Evolutionary conservation across 495 filamentous ascomycete genomes (phyloP).

Genomic region (Penicillium subrubescens): DNA sequence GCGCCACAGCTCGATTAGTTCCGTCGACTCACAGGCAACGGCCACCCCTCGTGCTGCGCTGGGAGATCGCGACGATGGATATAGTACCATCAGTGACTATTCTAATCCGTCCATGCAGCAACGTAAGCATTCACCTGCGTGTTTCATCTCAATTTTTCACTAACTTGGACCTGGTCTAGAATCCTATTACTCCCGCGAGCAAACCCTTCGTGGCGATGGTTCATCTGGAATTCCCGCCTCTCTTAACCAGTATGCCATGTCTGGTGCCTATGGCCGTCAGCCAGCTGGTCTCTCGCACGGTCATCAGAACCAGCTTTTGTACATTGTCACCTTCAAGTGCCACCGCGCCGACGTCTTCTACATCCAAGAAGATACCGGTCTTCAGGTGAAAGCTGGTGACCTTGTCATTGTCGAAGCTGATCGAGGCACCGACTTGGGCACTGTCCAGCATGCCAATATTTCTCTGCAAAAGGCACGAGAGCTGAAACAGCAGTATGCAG

Average conservation of each 20-base stretch:
- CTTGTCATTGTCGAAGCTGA: conserved; percentile 97
- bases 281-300: conserved; percentile 67
- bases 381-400: conserved; percentile 87
- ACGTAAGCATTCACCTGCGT: conserved; percentile 13
- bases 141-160: conserved; percentile 23
- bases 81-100: conserved; percentile 38
- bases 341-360: conserved; percentile 94
- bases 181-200: conserved; percentile 52
- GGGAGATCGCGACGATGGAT: conserved; percentile 43
- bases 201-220: conserved; percentile 43
- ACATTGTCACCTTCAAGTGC: conserved; percentile 95
- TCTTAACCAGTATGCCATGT: conserved; percentile 58
- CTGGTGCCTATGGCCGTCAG: conserved; percentile 51
- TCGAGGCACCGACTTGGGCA: conserved; percentile 91
- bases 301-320: conserved; percentile 79
- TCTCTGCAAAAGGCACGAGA: conserved; percentile 83
- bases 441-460: conserved; percentile 83
- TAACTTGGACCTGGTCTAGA: conserved; percentile 27
- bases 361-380: conserved; percentile 89
- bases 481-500: conserved; percentile 81
- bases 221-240: conserved; percentile 42
- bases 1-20: conserved; percentile 69
- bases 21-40: conserved; percentile 52
- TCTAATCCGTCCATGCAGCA: conserved; percentile 13
- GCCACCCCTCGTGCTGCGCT: conserved; percentile 33